Percentiles rank a stretch among this genome's conserved stretches.
phyloP scores from a whole-genome alignment of 768 basidiomycete species.

The Russula vinacea region DNA sequence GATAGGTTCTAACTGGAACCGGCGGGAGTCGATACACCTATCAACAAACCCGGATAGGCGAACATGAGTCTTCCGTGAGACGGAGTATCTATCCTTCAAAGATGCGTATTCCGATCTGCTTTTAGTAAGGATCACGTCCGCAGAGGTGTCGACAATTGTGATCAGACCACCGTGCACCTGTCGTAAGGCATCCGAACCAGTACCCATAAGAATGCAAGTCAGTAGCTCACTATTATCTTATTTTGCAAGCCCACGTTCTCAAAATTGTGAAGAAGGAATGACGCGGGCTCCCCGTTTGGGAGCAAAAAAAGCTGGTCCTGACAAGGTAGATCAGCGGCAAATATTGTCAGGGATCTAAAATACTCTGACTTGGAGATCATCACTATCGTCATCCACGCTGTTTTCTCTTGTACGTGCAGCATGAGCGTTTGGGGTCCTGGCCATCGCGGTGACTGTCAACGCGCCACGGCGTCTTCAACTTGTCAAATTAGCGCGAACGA shows the following conservation, averaged over 20 bases:
- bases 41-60: conserved; percentile 28
- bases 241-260: conserved; percentile 3
- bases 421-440: neutral
- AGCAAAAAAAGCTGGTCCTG: conserved; percentile 12
- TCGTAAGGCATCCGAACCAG: neutral
- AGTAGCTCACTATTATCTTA: conserved; percentile 28
- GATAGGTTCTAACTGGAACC: conserved; percentile 13
- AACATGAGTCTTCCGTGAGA: conserved; percentile 24
- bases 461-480: too few species aligned
- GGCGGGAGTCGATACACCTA: conserved; percentile 16
- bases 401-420: neutral
- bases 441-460: neutral
- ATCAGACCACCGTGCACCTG: conserved; percentile 26
- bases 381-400: too few species aligned
- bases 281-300: conserved; percentile 1
- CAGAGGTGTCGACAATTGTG: conserved; percentile 5
- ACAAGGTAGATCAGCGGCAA: neutral
- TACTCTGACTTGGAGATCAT: neutral
- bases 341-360: neutral
- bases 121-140: conserved; percentile 23
- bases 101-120: conserved; percentile 10
- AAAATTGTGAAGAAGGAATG: conserved; percentile 17
- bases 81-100: conserved; percentile 22
- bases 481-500: neutral
- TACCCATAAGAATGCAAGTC: neutral